These are phyloP conservation scores for Eucalyptus regnans DNA, from an alignment of 345 rosid species.

Conservation along the genomic window DNA sequence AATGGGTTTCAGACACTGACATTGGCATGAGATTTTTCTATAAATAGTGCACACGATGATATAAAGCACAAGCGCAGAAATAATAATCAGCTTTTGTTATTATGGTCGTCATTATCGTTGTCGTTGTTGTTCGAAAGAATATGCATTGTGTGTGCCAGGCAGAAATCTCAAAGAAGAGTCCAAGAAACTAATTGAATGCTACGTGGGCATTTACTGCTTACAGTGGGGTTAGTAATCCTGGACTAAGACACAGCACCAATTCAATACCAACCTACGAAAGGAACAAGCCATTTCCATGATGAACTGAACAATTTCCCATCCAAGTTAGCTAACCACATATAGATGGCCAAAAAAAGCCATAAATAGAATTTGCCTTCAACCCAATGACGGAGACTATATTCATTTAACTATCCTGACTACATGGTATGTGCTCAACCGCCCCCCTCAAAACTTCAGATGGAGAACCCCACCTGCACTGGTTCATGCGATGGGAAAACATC, in stretches of 20 bases:
- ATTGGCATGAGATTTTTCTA: not conserved
- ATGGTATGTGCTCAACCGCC: not conserved
- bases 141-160: not conserved
- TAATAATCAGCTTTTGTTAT: not conserved
- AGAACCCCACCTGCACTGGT: not conserved
- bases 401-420: not conserved
- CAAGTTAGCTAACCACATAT: not conserved
- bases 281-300: not conserved
- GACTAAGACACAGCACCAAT: not conserved
- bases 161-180: not conserved
- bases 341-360: too few species aligned
- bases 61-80: not conserved
- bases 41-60: not conserved
- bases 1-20: not conserved
- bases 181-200: not conserved
- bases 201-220: not conserved
- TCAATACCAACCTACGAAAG: not conserved
- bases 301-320: not conserved
- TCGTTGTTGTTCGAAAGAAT: too few species aligned
- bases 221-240: not conserved
- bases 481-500: not conserved
- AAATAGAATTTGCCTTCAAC: too few species aligned
- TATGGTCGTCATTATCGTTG: too few species aligned
- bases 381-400: not conserved
- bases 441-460: not conserved